Conservation (phyloP, 2,329 filamentous ascomycete species). For the Colletotrichum sp. region DNA sequence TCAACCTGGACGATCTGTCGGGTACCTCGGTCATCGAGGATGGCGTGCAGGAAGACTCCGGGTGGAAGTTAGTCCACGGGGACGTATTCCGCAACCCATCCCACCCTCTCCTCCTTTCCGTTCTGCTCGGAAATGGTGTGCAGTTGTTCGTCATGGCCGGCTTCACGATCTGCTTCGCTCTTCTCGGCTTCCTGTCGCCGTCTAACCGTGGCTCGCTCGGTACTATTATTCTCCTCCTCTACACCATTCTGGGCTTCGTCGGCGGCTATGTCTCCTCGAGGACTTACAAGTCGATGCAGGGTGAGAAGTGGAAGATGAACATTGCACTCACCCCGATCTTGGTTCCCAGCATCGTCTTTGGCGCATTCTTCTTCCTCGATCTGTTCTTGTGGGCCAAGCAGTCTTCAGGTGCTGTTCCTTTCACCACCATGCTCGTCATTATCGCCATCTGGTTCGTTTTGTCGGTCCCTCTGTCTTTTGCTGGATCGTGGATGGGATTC, state of each 20-base stretch:
- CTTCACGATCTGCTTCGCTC: constrained; percentile 89
- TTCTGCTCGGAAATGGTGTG: constrained; percentile 90
- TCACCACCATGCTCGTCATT: constrained; percentile 95
- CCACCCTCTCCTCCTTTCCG: constrained; percentile 81
- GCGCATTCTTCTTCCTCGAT: constrained; percentile 90
- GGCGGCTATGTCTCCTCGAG: constrained; percentile 89
- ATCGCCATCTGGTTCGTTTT: constrained; percentile 97
- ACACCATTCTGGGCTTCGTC: constrained; percentile 90
- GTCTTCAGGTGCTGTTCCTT: constrained; percentile 92
- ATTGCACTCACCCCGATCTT: constrained; percentile 87
- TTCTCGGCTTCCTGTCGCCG: constrained; percentile 92
- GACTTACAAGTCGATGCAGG: constrained; percentile 92
- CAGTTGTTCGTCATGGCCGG: constrained; percentile 98
- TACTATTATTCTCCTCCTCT: constrained; percentile 91
- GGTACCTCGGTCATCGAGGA: constrained; percentile 83
- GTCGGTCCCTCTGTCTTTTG: constrained; percentile 87
- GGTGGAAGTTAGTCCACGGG: constrained; percentile 97
- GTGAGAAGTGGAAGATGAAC: constrained; percentile 93
- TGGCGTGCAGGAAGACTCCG: constrained; percentile 95
- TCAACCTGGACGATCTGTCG: constrained; percentile 87
- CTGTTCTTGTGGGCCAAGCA: constrained; percentile 94
- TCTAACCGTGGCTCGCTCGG: constrained; percentile 94
- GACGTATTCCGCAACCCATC: constrained; percentile 93
- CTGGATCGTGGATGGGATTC: constrained; percentile 93
- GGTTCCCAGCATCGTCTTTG: constrained; percentile 86